Percentiles rank a stretch among this genome's conserved stretches.
These are phyloP conservation scores for Digitaria exilis DNA, from an alignment of 202 grass and related monocot genomes.

Conservation along the genomic window DNA sequence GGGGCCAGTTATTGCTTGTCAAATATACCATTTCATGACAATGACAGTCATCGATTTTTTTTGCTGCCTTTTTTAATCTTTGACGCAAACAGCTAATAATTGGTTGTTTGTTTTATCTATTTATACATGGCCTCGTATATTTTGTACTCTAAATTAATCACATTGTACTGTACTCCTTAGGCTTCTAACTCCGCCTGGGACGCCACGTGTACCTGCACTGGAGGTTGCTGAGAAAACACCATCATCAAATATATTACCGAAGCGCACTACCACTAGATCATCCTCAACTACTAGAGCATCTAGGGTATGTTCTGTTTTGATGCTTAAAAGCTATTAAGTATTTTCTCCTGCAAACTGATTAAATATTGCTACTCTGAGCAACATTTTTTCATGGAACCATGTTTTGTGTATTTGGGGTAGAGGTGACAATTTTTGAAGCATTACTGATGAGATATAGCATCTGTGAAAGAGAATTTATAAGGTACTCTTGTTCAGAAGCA, in stretches of 20 bases:
- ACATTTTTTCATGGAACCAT: neutral
- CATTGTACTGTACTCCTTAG: slow-evolving; percentile 45
- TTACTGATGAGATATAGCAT: slow-evolving; percentile 10
- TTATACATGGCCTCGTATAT: neutral
- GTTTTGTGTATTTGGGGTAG: neutral
- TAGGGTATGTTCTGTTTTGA: slow-evolving; percentile 56
- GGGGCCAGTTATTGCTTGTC: neutral
- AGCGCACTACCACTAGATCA: slow-evolving; percentile 63
- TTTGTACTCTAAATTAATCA: slow-evolving; percentile 7
- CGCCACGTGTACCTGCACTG: slow-evolving; percentile 65
- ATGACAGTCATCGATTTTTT: neutral
- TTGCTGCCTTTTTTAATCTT: neutral
- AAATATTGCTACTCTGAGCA: neutral
- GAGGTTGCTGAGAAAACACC: slow-evolving; percentile 63
- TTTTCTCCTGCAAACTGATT: neutral
- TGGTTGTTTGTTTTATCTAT: slow-evolving; percentile 15
- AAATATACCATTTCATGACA: slow-evolving; percentile 1
- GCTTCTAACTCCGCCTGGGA: slow-evolving; percentile 95
- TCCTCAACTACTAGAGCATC: slow-evolving; percentile 81
- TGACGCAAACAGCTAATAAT: neutral
- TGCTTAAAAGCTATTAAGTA: neutral
- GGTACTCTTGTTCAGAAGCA: slow-evolving; percentile 2
- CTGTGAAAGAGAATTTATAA: neutral
- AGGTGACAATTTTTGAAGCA: neutral
- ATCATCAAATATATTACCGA: slow-evolving; percentile 59